A percentile compares a stretch with the other conserved stretches of the same genome.
phyloP scores from a whole-genome alignment of 148 eudicot species.

The Camellia lanceoleosa region DNA sequence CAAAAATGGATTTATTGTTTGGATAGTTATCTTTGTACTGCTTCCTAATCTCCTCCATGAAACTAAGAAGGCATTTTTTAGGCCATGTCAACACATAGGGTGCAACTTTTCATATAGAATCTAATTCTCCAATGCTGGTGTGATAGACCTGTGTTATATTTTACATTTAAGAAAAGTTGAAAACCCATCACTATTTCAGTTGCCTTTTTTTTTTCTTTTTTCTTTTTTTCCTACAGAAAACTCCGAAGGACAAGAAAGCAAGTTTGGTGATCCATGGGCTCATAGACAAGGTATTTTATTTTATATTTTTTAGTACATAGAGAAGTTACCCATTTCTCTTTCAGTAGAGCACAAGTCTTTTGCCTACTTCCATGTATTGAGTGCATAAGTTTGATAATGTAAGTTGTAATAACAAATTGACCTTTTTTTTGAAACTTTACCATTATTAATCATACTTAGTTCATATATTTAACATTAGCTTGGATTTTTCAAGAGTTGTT shows the following conservation, averaged over 20 bases:
- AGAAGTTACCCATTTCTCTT: constrained; percentile 3
- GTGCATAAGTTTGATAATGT: no score
- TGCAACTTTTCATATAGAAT: not conserved
- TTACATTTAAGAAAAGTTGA: not conserved
- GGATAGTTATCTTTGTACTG: no score
- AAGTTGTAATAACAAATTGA: no score
- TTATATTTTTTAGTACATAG: not conserved
- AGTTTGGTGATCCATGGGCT: constrained; percentile 79
- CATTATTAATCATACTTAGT: not conserved
- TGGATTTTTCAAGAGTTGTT: not conserved
- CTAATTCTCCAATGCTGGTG: not conserved
- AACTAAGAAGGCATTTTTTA: no score
- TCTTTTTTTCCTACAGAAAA: constrained; percentile 49
- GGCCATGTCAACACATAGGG: no score
- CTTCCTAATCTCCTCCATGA: no score
- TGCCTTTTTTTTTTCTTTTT: not conserved
- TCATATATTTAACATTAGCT: not conserved
- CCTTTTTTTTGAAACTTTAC: no score
- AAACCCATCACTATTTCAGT: not conserved
- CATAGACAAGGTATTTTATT: constrained; percentile 71
- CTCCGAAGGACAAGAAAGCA: constrained; percentile 94
- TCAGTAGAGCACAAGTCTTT: not conserved
- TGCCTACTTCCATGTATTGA: not conserved
- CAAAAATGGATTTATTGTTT: no score
- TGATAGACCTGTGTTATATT: not conserved